phyloP scores from a whole-genome alignment of 768 basidiomycete species.

The Flagelloscypha sp. region DNA sequence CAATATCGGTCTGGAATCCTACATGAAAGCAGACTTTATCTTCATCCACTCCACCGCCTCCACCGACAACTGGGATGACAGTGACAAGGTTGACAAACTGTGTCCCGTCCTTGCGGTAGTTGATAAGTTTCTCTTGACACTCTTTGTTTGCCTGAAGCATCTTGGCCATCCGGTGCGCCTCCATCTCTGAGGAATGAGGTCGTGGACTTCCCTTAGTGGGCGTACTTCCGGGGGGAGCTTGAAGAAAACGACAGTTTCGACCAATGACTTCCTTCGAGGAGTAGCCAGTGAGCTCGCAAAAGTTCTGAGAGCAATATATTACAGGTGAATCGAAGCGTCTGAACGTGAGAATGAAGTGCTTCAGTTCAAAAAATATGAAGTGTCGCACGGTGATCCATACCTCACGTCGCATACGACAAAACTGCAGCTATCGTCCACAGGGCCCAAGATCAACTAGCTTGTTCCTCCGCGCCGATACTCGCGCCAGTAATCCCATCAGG shows the following conservation, averaged over 20 bases:
- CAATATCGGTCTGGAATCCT: constrained; percentile 93
- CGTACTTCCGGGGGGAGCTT: constrained; percentile 56
- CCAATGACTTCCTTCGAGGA: constrained; percentile 70
- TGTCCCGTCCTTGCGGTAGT: constrained; percentile 77
- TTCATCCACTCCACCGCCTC: constrained; percentile 40
- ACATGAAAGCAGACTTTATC: constrained; percentile 80
- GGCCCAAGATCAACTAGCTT: constrained; percentile 76
- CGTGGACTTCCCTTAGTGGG: constrained; percentile 31
- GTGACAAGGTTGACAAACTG: constrained; percentile 91
- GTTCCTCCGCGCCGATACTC: constrained; percentile 66
- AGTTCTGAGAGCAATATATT: constrained; percentile 84
- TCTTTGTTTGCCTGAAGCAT: constrained; percentile 70
- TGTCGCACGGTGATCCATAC: too few species aligned
- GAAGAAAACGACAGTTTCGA: constrained; percentile 86
- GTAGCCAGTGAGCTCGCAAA: constrained; percentile 73
- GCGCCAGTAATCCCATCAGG: constrained; percentile 69
- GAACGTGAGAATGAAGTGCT: too few species aligned
- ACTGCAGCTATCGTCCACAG: constrained; percentile 87
- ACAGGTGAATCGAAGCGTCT: constrained; percentile 77
- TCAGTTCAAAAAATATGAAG: too few species aligned
- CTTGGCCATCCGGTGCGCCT: constrained; percentile 55
- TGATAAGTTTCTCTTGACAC: constrained; percentile 80
- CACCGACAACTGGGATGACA: constrained; percentile 78
- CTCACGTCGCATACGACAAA: constrained; percentile 87
- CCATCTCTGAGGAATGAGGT: constrained; percentile 55